phyloP scores from a whole-genome alignment of 345 rosid genomes.

The Ailanthus altissimus region DNA sequence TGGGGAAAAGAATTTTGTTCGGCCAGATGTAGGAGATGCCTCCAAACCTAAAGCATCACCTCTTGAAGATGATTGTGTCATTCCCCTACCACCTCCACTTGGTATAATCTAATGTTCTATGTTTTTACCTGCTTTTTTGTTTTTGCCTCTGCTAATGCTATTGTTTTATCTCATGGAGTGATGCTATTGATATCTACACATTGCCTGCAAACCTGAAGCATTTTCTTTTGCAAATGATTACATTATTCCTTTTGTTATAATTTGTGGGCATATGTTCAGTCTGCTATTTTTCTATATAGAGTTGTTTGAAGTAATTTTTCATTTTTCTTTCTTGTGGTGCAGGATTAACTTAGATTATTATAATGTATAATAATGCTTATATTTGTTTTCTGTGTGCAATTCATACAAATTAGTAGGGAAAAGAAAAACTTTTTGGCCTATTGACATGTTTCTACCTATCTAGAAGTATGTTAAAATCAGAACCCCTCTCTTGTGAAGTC shows the following conservation, averaged over 20 bases:
- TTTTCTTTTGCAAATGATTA: too few relatives aligned
- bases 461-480: neutral
- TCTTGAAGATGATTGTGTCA: constrained; percentile 27
- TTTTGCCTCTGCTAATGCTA: neutral
- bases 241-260: neutral
- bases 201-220: too few relatives aligned
- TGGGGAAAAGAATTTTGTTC: constrained; percentile 19
- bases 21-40: constrained; percentile 16
- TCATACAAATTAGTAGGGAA: neutral
- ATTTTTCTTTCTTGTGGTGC: neutral
- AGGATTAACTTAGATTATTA: neutral
- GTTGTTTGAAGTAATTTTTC: neutral
- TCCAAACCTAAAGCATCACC: constrained; percentile 21
- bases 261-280: neutral
- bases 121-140: neutral
- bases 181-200: neutral
- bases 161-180: neutral
- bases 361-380: neutral
- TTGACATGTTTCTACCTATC: neutral
- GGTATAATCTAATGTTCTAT: constrained; percentile 44
- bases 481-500: neutral
- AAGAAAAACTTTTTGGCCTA: too few relatives aligned
- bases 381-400: neutral
- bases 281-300: neutral
- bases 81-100: constrained; percentile 62